A percentile compares a stretch with the other conserved stretches of the same genome.
Evolutionary conservation across 129 eudicot species (phyloP).

Genomic region (Dittrichia graveolens): DNA sequence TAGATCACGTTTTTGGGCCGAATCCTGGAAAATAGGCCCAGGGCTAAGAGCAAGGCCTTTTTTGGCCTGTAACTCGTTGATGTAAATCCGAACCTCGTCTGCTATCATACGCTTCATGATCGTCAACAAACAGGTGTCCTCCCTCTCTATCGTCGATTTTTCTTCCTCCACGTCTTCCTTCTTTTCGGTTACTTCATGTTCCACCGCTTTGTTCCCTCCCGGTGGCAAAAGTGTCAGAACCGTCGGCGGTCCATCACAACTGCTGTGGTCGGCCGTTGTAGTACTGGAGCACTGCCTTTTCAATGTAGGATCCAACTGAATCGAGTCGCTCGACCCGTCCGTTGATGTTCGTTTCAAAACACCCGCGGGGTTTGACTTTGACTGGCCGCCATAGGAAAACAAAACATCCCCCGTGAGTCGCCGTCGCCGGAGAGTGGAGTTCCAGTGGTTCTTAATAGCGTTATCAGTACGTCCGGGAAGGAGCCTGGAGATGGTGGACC

Average conservation of each 20-base stretch:
- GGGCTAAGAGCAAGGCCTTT: conserved; percentile 14
- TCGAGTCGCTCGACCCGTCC: conserved; percentile 41
- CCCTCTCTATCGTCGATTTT: conserved; percentile 43
- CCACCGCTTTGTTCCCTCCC: conserved; percentile 35
- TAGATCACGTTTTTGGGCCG: background rate
- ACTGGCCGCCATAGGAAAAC: background rate
- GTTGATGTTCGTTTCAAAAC: conserved; percentile 20
- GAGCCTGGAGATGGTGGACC: conserved; percentile 66
- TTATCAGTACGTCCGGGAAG: conserved; percentile 77
- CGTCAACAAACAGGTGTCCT: conserved; percentile 45
- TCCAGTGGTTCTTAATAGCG: conserved; percentile 80
- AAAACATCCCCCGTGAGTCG: background rate
- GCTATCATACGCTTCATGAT: conserved; percentile 76
- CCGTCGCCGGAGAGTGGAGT: conserved; percentile 54
- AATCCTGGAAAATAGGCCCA: background rate
- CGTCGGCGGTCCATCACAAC: conserved; percentile 47
- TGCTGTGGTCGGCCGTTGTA: conserved; percentile 30
- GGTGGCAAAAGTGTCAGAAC: conserved; percentile 66
- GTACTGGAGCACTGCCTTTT: conserved; percentile 42
- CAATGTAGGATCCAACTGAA: conserved; percentile 42
- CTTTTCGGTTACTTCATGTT: conserved; percentile 28
- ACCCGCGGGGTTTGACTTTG: conserved; percentile 10
- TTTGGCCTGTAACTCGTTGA: conserved; percentile 40
- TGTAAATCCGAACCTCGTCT: conserved; percentile 64
- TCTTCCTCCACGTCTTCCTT: conserved; percentile 24